Base-by-base conservation (phyloP, 1,284 basidiomycete genomes). In the Ceraceosorus guamensis region DNA sequence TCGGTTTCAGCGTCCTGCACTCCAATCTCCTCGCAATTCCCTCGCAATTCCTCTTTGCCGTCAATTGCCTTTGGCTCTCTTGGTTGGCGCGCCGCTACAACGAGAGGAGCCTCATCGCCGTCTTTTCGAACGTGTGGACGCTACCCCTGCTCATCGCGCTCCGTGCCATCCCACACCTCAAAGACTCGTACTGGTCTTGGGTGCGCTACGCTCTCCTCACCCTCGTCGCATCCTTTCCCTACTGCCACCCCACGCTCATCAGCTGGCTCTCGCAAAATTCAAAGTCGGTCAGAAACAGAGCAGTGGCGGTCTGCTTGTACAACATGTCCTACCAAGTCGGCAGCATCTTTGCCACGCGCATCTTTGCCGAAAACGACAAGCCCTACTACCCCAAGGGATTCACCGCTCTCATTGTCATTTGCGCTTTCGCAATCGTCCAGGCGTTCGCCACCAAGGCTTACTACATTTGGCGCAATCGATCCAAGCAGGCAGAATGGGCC, bases 251-350 rank as follows among this genome's bases (percentile, higher is more conserved):
- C 0, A 58, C 62, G 43, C 46, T 60, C 7, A 49, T 56, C 11
- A 32, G 41, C n/a, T 58, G 53, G 46, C 37, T 58, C 10, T 58
- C 53, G 30, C 16, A 43, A 16, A 68, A 69, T 39, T 59, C 64
- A 5, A 30, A 50, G 5, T 65, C 62, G 10, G 68, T 70, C 0
- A 56, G 67, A 2, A 68, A 60, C 24, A 57, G 68, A 0, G 59
- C 68, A 6, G 60, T 70, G 5, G 50, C 61, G 5, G 45, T 59
- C 13, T 67, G 57, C 18, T 47, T 70, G 10, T 66, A 67, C 57
- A 69, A 68, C 59, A 71, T 67, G 69, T 59, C 48, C 13, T 63
- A 68, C 5, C 70, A 71, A 44, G 56, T 57, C 3, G 61, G 59
- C 13, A 55, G 53, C 4, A 56, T 72, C 37, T 51, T 66, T 7